Evolutionary conservation across 148 eudicot genomes (phyloP), one percentile per base, ranked within the genome.

Genomic region (Salicornia ramosissima): DNA sequence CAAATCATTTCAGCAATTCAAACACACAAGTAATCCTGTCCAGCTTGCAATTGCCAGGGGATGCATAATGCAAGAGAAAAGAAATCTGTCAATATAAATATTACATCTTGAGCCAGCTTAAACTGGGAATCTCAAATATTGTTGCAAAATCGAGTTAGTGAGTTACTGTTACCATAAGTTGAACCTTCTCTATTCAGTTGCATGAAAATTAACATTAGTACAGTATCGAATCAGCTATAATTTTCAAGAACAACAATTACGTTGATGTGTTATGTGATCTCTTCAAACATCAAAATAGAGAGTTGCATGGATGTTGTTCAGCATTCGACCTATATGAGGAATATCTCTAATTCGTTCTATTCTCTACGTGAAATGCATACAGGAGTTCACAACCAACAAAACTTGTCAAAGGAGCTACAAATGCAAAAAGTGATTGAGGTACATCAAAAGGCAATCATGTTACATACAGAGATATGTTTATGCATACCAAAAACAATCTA

Each of bases 1-100:
- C 39, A 65, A 51, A 65, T 21, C 28, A 25, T n/a, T 59, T 18
- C 60, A 58, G 57, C 33, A 71, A 28, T 19, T 51, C 28, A 63
- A 55, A 49, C 15, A 47, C 56, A 33, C 5, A 21, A 15, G n/a
- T 18, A 76, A 70, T 52, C 36, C 26, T 71, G 53, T 25, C 5
- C 6, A 18, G 39, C 39, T 15, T 10, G 13, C 43, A 60, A 31
- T 34, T 18, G 13, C 19, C 64, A 18, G 42, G 43, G 12, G 5
- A 21, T 59, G 46, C 29, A 47, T 11, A 10, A 22, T 71, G 65
- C 29, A 46, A 50, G 70, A 65, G 50, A 18, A 29, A 46, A 64
- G 3, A 16, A 7, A 64, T 31, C 24, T 0, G 43, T 33, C n/a
- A 34, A 60, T 5, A 10, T 31, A 33, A 5, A 33, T 25, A 9